phyloP scores from a whole-genome alignment of 345 rosid genomes.

The Citrus unshiu region DNA sequence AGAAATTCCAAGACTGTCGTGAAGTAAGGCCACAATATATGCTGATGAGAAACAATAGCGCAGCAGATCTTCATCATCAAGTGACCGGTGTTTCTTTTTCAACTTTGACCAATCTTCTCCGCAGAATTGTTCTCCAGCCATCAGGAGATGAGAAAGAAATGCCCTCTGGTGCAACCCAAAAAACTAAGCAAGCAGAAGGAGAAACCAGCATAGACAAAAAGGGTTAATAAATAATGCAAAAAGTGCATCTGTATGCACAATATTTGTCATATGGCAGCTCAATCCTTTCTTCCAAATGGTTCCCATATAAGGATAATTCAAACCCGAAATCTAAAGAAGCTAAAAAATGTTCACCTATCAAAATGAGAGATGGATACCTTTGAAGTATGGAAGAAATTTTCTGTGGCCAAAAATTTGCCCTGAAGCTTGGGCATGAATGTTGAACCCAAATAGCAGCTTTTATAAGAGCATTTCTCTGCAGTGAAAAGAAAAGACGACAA shows the following conservation, averaged over 20 bases:
- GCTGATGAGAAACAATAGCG: conserved; percentile 91
- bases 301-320: conserved; percentile 4
- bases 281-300: conserved; percentile 4
- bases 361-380: conserved; percentile 42
- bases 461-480: conserved; percentile 69
- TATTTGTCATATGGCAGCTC: background rate
- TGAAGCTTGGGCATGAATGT: conserved; percentile 71
- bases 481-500: conserved; percentile 2
- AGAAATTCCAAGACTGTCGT: conserved; percentile 76
- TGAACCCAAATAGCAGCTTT: conserved; percentile 69
- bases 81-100: conserved; percentile 49
- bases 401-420: conserved; percentile 84
- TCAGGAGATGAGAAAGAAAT: conserved; percentile 57
- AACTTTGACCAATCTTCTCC: conserved; percentile 79
- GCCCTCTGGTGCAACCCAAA: conserved; percentile 56
- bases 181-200: conserved; percentile 45
- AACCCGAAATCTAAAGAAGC: background rate
- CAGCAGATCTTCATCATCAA: conserved; percentile 56
- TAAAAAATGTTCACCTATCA: background rate
- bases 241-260: background rate
- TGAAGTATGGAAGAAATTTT: conserved; percentile 81
- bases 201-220: conserved; percentile 1
- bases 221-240: background rate
- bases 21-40: conserved; percentile 81
- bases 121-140: conserved; percentile 66